These are phyloP conservation scores for Beverwykella pulmonaria DNA, from an alignment of 495 filamentous ascomycete genomes.

Conservation along the genomic window DNA sequence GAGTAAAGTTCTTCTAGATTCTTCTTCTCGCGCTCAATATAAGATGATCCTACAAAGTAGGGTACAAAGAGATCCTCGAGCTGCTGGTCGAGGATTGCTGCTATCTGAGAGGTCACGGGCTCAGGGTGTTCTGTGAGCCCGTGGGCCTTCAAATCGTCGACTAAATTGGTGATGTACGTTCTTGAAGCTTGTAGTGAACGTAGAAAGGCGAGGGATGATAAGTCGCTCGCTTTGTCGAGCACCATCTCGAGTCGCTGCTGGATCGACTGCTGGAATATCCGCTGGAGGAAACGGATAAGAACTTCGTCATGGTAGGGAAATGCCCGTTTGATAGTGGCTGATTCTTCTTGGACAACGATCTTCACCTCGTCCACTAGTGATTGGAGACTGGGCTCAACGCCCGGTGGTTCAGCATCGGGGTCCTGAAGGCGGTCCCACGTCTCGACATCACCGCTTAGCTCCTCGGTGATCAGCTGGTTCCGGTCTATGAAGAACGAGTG, in stretches of 20 bases:
- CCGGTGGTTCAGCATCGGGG: constrained; percentile 86
- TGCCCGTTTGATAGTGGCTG: constrained; percentile 88
- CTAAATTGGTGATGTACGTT: constrained; percentile 76
- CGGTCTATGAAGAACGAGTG: constrained; percentile 98
- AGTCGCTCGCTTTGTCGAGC: constrained; percentile 84
- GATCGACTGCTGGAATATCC: constrained; percentile 96
- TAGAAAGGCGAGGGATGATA: constrained; percentile 90
- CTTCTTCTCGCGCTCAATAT: constrained; percentile 90
- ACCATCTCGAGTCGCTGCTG: constrained; percentile 97
- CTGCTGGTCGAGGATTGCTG: constrained; percentile 88
- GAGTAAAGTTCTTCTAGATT: constrained; percentile 91
- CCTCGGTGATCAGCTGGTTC: constrained; percentile 85
- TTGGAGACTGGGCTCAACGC: constrained; percentile 89
- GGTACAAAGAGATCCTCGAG: constrained; percentile 95
- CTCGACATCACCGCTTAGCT: constrained; percentile 80
- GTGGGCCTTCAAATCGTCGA: constrained; percentile 92
- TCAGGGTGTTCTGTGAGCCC: constrained; percentile 95
- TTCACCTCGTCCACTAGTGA: constrained; percentile 90
- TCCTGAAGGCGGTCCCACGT: constrained; percentile 85
- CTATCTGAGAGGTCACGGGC: constrained; percentile 81
- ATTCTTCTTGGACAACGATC: constrained; percentile 95
- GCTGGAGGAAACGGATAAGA: constrained; percentile 84
- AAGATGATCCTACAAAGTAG: constrained; percentile 89
- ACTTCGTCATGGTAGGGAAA: constrained; percentile 97
- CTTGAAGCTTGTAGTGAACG: constrained; percentile 88